Conservation (phyloP, 2,329 filamentous ascomycete species). For the Xylariaceae sp. region DNA sequence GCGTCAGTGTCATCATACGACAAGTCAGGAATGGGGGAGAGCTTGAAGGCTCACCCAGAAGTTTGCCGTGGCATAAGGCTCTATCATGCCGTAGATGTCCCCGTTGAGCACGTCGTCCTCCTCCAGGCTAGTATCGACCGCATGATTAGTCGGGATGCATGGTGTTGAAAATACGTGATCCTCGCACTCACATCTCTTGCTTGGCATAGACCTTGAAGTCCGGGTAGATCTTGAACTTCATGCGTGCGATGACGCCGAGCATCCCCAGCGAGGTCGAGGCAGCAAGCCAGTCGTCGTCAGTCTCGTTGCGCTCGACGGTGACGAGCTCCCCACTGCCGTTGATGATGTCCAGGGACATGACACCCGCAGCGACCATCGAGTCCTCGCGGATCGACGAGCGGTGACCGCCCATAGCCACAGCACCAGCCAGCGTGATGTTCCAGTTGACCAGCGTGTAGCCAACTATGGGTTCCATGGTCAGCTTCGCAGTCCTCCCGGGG, state of each 20-base stretch:
- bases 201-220: constrained; percentile 44
- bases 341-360: constrained; percentile 40
- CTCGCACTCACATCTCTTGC: constrained; percentile 38
- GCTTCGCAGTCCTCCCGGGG: no score
- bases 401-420: constrained; percentile 45
- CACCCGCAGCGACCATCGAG: constrained; percentile 42
- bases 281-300: constrained; percentile 41
- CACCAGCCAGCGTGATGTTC: constrained; percentile 45
- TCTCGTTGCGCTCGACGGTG: constrained; percentile 32
- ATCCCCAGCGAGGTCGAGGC: constrained; percentile 43
- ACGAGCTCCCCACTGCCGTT: constrained; percentile 38
- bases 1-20: background rate
- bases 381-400: constrained; percentile 39
- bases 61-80: constrained; percentile 43
- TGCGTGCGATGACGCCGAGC: constrained; percentile 38
- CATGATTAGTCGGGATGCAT: constrained; percentile 5
- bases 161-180: no score
- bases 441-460: constrained; percentile 46
- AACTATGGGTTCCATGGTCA: no score
- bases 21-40: background rate
- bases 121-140: constrained; percentile 29
- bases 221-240: constrained; percentile 42
- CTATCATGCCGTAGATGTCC: constrained; percentile 41
- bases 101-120: constrained; percentile 41
- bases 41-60: constrained; percentile 34